These are phyloP conservation scores for Periconia macrospinosa DNA, from an alignment of 2,329 filamentous ascomycete species.

Conservation along the genomic window DNA sequence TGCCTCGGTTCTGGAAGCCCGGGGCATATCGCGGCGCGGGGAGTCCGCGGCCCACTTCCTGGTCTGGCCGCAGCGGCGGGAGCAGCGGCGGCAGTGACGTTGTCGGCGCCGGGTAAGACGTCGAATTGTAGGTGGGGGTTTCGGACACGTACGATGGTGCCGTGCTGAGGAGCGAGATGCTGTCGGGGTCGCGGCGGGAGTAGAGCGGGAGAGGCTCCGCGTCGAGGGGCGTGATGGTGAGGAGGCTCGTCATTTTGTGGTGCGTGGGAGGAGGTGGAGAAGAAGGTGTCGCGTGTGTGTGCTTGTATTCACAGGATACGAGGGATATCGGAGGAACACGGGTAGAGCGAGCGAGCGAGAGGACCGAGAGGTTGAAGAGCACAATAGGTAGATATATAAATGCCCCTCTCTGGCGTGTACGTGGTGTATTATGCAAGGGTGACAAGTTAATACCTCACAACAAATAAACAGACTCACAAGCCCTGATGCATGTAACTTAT, in stretches of 20 bases:
- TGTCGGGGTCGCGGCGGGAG: constrained; percentile 60
- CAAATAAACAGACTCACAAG: too few relatives aligned
- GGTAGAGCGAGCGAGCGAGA: not conserved
- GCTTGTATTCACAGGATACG: not conserved
- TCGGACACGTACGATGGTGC: constrained; percentile 71
- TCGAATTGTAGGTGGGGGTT: constrained; percentile 66
- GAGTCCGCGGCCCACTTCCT: constrained; percentile 17
- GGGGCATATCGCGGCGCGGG: constrained; percentile 27
- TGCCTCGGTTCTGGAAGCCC: constrained; percentile 23
- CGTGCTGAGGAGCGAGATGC: constrained; percentile 66
- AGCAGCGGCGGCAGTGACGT: constrained; percentile 10
- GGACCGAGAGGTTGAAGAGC: not conserved
- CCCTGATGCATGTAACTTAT: too few relatives aligned
- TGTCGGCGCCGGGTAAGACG: too few relatives aligned
- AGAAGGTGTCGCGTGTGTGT: not conserved
- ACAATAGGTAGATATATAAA: too few relatives aligned
- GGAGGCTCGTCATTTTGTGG: constrained; percentile 26
- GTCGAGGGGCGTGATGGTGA: constrained; percentile 24
- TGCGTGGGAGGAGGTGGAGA: not conserved
- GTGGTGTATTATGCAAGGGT: too few relatives aligned
- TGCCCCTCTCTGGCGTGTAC: too few relatives aligned
- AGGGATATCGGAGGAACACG: not conserved
- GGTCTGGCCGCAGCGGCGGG: constrained; percentile 13
- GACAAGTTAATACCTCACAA: too few relatives aligned
- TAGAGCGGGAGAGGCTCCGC: constrained; percentile 36